Base-by-base conservation (phyloP, 2,329 filamentous ascomycete species). In the Fusarium sp. region DNA sequence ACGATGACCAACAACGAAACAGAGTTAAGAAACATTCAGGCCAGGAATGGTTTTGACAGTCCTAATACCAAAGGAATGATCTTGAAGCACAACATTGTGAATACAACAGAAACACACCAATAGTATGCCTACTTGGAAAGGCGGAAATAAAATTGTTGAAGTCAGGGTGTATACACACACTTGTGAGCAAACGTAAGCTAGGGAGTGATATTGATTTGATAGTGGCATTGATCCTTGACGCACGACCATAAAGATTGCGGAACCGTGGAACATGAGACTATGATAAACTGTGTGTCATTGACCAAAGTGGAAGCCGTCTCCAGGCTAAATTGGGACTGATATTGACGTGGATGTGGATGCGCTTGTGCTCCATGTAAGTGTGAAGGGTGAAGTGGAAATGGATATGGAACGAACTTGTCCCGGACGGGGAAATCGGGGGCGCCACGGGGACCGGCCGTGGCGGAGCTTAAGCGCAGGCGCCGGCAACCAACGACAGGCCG, bases 401-500 rank as follows among this genome's bases (percentile, higher is more conserved):
- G 40, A 41, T n/a, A 50, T 37, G 32, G 62, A 67, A 59, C 65
- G 62, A 73, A 71, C 62, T 71, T 74, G 71, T 56, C 69, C 67
- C 67, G 73, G 72, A 76, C 74, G 70, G 72, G 73, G 61, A 62
- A 72, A 57, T 67, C 60, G 65, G 61, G 69, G 71, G 71, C 71
- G 70, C 73, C 67, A 76, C 73, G 74, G 74, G 66, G 69, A 61
- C 71, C 72, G 73, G 67, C 69, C 71, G 64, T 45, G 60, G 65
- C 73, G 75, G 71, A 74, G 70, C 66, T 69, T 59, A 62, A 73
- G 64, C 67, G 71, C 73, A 74, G 66, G 58, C 65, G 67, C 73
- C 71, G 70, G 64, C 74, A 81, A 80, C 85, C 85, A 87, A 87
- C 85, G 79, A 78, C 71, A 83, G 73, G 55, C 73, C 76, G 76